Base-by-base conservation (phyloP, 192 early-diverging fungal species). In the Gaertneriomyces semiglobifer region DNA sequence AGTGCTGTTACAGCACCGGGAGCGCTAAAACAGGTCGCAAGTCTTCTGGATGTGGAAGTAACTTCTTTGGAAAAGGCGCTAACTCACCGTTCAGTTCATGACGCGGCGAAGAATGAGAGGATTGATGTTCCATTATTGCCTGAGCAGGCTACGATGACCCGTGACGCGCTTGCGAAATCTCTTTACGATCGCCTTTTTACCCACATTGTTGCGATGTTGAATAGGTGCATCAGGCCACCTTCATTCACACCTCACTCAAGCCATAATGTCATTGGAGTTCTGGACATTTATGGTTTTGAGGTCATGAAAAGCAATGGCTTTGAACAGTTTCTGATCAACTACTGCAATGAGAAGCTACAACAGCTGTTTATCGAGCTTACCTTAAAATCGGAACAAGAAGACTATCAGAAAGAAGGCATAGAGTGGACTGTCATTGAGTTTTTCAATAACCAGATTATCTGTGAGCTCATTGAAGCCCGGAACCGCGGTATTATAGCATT, bases 361-460 rank as follows among this genome's bases (percentile, higher is more conserved):
- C 93, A 95, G 71, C 90, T 96, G 61, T 98, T 98, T 63, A 96
- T 95, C 56, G 90, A 96, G 69, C 77, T 96, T 60, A 95, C 93
- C 16, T 85, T 98, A 42, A 96, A 95, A 74, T 79, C 90, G 10
- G 95, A 98, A 76, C 94, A 98, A 79, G 93, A 97, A 73, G 93
- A 93, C 68, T 97, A 97, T 64, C 88, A 90, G 18, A 82, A 84
- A 48, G 78, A 79, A 57, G 68, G 44, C 7, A 79, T 79, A 33
- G 62, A 50, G 4, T 79, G 78, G 78, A 42, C 44, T 10, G 57
- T 90, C 85, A 98, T 98, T 67, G 85, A 90, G 58, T 98, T 92
- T 75, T 91, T 92, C 75, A 93, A 98, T 80, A 98, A 98, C 79
- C 91, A 93, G 75, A 78, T 90, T 40, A 92, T 95, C 61, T 93